Percentiles rank a stretch among this genome's conserved stretches.
Evolutionary conservation across 768 basidiomycete species (phyloP).

Genomic region (Lactarius trivialis): DNA sequence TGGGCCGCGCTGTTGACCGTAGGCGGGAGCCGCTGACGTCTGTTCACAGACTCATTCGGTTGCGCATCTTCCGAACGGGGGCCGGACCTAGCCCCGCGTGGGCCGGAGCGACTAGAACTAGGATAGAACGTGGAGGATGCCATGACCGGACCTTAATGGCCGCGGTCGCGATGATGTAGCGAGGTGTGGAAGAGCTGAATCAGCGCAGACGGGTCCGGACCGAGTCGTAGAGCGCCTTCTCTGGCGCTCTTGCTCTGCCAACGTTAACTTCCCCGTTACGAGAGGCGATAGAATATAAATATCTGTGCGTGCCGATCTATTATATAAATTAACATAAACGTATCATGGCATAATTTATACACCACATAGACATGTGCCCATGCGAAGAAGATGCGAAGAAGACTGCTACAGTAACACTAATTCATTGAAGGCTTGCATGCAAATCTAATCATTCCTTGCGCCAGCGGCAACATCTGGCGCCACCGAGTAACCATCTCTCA

Average conservation of each 20-base stretch:
- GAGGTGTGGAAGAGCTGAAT: not conserved
- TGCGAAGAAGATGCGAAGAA: not conserved
- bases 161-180: not conserved
- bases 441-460: not conserved
- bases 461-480: not conserved
- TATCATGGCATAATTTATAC: not conserved
- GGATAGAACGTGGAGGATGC: not conserved
- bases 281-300: not conserved
- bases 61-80: conserved; percentile 19
- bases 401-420: not conserved
- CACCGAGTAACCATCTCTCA: not conserved
- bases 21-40: conserved; percentile 9
- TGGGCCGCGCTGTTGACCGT: not conserved
- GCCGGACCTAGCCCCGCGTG: not conserved
- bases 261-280: not conserved
- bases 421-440: not conserved
- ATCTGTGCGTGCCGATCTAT: not conserved
- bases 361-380: not conserved
- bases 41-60: conserved; percentile 20
- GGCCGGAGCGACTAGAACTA: not conserved
- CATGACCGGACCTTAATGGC: conserved; percentile 15
- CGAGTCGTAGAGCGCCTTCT: not conserved
- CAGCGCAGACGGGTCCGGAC: not conserved
- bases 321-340: conserved; percentile 4
- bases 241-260: no score